phyloP scores from a whole-genome alignment of 352 stramenopile genomes.

The Phytophthora podocarpi region DNA sequence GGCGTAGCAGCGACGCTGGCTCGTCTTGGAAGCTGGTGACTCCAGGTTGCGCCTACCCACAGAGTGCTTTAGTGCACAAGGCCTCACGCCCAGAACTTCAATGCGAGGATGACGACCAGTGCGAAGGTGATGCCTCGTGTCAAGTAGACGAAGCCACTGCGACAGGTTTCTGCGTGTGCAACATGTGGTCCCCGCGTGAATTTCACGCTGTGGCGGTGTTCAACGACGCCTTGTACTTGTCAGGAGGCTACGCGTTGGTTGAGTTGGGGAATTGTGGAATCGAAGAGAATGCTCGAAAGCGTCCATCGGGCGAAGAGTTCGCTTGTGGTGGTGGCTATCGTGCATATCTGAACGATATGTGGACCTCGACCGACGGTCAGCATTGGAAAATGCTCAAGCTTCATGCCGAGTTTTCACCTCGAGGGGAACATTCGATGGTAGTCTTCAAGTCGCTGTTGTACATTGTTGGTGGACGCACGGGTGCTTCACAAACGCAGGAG shows the following conservation, averaged over 20 bases:
- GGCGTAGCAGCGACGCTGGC: conserved; percentile 71
- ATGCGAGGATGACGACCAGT: conserved; percentile 71
- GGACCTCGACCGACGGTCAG: conserved; percentile 65
- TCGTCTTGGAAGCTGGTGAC: conserved; percentile 79
- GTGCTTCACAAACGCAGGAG: conserved; percentile 28
- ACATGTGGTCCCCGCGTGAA: conserved; percentile 81
- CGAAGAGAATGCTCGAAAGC: conserved; percentile 59
- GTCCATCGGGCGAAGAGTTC: conserved; percentile 60
- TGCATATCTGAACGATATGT: conserved; percentile 75
- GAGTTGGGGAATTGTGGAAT: conserved; percentile 71
- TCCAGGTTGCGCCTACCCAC: conserved; percentile 61
- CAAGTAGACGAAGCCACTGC: conserved; percentile 48
- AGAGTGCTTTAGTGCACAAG: conserved; percentile 59
- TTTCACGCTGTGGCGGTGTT: conserved; percentile 64
- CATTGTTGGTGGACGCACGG: conserved; percentile 60
- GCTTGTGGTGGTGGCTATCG: conserved; percentile 68
- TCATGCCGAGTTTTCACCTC: conserved; percentile 46
- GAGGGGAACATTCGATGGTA: conserved; percentile 74
- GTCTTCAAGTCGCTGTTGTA: conserved; percentile 63
- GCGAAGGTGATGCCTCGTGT: conserved; percentile 66
- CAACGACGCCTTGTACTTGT: conserved; percentile 52
- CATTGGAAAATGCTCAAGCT: conserved; percentile 57
- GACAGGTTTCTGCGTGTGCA: conserved; percentile 66
- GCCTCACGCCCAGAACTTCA: conserved; percentile 45
- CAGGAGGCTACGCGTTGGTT: conserved; percentile 66